Percentiles rank a stretch among this genome's conserved stretches.
phyloP scores from a whole-genome alignment of 202 grass and related monocot genomes.

The Elaeis oleifera region DNA sequence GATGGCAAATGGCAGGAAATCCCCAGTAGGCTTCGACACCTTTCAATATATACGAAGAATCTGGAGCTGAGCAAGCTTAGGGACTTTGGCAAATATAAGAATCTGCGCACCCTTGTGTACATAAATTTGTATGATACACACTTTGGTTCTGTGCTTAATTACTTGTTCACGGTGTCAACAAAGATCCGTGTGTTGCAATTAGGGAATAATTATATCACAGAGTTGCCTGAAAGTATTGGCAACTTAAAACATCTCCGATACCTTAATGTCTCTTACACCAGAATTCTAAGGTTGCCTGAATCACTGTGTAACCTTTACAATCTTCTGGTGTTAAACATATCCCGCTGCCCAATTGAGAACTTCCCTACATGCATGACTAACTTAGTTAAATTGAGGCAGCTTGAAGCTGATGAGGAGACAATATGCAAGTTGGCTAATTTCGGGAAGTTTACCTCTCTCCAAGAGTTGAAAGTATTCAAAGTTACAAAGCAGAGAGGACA shows the following conservation, averaged over 20 bases:
- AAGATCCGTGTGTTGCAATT: slow-evolving; percentile 30
- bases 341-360: background rate
- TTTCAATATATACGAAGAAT: slow-evolving; percentile 18
- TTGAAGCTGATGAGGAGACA: slow-evolving; percentile 2
- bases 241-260: slow-evolving; percentile 35
- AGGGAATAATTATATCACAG: slow-evolving; percentile 4
- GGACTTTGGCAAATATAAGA: slow-evolving; percentile 18
- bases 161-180: slow-evolving; percentile 18
- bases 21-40: slow-evolving; percentile 14
- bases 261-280: slow-evolving; percentile 7
- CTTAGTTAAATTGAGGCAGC: slow-evolving; percentile 16
- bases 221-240: slow-evolving; percentile 31
- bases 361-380: background rate
- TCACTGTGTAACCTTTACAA: slow-evolving; percentile 27
- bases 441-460: slow-evolving; percentile 7
- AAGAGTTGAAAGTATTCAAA: slow-evolving; percentile 11
- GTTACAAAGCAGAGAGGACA: slow-evolving; percentile 5
- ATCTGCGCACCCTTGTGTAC: slow-evolving; percentile 25
- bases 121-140: background rate
- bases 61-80: background rate
- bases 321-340: slow-evolving; percentile 28
- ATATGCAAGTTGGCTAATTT: background rate
- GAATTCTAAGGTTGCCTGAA: slow-evolving; percentile 17
- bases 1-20: slow-evolving; percentile 6
- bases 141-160: slow-evolving; percentile 21